Base-by-base conservation (phyloP, 768 basidiomycete species). In the Amanita rubescens region DNA sequence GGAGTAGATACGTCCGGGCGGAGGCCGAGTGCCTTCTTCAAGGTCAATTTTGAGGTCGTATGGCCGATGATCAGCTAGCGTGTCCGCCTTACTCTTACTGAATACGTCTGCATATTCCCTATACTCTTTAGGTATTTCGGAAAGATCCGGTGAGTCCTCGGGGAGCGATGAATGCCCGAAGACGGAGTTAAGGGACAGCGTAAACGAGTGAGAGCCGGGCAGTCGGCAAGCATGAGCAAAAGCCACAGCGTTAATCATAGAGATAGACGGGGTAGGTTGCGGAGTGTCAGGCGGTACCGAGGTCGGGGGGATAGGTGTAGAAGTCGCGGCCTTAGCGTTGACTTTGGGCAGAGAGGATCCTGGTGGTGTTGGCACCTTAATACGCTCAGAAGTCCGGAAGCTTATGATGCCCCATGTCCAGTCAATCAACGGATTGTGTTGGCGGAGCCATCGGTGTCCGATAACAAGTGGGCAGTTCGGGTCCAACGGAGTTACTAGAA, bases 31-130 rank as follows among this genome's bases (percentile, higher is more conserved):
- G 3, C 61, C 66, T 5, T 67, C 68, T 52, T 70, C 65, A 10
- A 69, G 12, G 2, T 70, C 58, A 56, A 74, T 73, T 14, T 61
- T 57, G 27, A 63, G 59, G 55, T 75, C 69, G 51, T 65, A 71
- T 11, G 65, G 60, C 1, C 67, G 63, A 51, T 74, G 73, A 14
- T 60, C 59, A 6, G 67, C 66, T 1, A 70, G 66, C 15, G 60
- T 57, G 8, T 66, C 51, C 37, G 65, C 57, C 44, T 60, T 60
- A 3, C 45, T 49, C 14, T 62, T 58, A 11, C 60, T 60, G 51
- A 68, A 66, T 9, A 68, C 61, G 27, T 62, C 51, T 19, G 62
- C 55, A 42, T 59, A 70, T 11, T 65, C 53, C 22, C 58, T 59
- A 52, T 69, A 71, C 43, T 69, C 62, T 0, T 43, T 12, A 4